These are phyloP conservation scores for Colletotrichum brevisporum DNA, from an alignment of 2,329 filamentous ascomycete species.

Conservation along the genomic window DNA sequence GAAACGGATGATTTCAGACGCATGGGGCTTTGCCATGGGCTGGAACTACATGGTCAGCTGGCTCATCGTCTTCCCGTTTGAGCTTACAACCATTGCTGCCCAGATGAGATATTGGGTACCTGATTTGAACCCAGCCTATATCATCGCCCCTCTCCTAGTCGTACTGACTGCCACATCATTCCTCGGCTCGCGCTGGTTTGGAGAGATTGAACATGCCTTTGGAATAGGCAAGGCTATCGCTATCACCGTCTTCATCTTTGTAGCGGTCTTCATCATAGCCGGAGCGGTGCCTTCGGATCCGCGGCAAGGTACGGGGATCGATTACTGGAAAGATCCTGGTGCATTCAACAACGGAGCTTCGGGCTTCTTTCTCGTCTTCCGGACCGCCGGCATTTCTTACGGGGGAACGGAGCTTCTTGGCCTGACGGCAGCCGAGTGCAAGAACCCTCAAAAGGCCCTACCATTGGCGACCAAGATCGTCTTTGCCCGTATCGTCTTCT, in stretches of 20 bases:
- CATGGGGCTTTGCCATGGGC: constrained; percentile 57
- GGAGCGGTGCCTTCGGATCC: constrained; percentile 62
- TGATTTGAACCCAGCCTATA: constrained; percentile 42
- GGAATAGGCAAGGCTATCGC: constrained; percentile 66
- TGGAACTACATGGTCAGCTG: constrained; percentile 57
- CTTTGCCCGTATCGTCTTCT: constrained; percentile 70
- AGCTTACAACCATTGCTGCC: constrained; percentile 53
- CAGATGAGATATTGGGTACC: constrained; percentile 49
- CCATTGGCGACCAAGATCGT: constrained; percentile 89
- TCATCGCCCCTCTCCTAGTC: constrained; percentile 57
- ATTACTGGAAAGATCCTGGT: constrained; percentile 64
- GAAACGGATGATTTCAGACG: constrained; percentile 52
- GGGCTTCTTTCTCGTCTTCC: constrained; percentile 60
- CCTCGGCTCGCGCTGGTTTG: constrained; percentile 62
- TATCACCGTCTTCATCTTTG: constrained; percentile 69
- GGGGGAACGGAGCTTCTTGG: constrained; percentile 62
- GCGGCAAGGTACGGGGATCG: constrained; percentile 46
- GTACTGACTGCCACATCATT: constrained; percentile 58
- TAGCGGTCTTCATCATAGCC: constrained; percentile 66
- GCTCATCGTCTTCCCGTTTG: constrained; percentile 54
- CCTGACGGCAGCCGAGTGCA: constrained; percentile 58
- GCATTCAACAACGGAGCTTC: constrained; percentile 58
- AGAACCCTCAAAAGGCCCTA: constrained; percentile 71
- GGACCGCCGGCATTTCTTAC: constrained; percentile 60
- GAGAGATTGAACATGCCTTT: constrained; percentile 67